Evolutionary conservation across 2,329 filamentous ascomycete species (phyloP), one percentile per base, ranked within the genome.

Genomic region (Nothomitra cinnamomea): DNA sequence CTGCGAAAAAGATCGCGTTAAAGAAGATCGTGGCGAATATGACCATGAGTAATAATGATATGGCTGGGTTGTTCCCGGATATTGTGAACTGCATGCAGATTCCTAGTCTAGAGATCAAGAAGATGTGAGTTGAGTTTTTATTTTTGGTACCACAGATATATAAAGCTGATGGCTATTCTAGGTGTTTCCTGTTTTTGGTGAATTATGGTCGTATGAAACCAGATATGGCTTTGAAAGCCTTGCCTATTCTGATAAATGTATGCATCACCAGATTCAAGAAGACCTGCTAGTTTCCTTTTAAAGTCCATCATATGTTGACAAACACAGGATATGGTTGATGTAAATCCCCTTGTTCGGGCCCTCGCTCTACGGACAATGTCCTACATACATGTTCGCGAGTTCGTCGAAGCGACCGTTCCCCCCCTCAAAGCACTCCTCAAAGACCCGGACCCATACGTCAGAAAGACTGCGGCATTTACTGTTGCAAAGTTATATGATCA

Each of bases 41-140:
- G 92, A 98, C 92, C 59, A 98, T 98, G 92, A 96, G 90, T 78
- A 98, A 98, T 72, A 98, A 96, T 65, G 92, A 98, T 69, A 98
- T 98, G 92, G 85, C 96, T 54, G 88, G 87, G 40, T 74, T 98
- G 52, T 98, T 98, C 62, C 88, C 90, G 17, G 92, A 98, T 65
- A 85, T 98, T 56, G 86, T 98, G 61, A 82, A 76, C 58, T 96
- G 90, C 74, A 98, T 98, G 92, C 81, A 86, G 61, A 86, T 98
- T 57, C 84, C 83, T 52, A 94, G 85, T 62, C 72, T 98, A 66
- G 92, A 98, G 70, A 95, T 98, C 70, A 98, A 98, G 78, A 98
- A 98, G 76, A 98, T 98, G 92, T 95, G 73, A 32, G 67, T 5
- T 32, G 10, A 10, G 5, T 10, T 32, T 32, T 10, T 5, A 32